Conservation (phyloP, 176 grass and related monocot genomes). For the Aegilops umbellulata region DNA sequence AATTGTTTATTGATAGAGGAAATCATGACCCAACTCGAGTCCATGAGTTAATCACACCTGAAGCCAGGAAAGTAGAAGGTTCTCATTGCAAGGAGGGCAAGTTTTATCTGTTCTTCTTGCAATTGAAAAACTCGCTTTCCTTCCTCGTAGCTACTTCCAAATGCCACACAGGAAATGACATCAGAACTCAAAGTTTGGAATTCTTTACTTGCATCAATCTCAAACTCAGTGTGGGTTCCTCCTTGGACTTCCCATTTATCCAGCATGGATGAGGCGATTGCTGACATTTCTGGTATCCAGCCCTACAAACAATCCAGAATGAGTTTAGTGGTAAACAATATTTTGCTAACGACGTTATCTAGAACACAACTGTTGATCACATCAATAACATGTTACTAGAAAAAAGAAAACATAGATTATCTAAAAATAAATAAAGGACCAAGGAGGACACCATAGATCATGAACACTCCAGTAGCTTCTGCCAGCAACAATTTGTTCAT, state of each 20-base stretch:
- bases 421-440: no score
- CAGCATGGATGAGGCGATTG: conserved; percentile 40
- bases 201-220: conserved; percentile 60
- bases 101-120: conserved; percentile 59
- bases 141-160: no score
- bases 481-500: not conserved
- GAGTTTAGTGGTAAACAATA: not conserved
- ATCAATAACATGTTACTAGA: not conserved
- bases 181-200: conserved; percentile 58
- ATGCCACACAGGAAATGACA: conserved; percentile 74
- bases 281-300: conserved; percentile 77
- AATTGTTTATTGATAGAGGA: not conserved
- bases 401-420: not conserved
- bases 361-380: not conserved
- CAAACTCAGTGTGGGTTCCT: conserved; percentile 46
- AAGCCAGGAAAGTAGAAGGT: conserved; percentile 79
- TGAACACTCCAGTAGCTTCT: not conserved
- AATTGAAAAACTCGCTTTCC: no score
- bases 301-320: conserved; percentile 30
- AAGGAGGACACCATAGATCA: not conserved
- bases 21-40: not conserved
- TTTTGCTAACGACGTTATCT: not conserved
- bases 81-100: conserved; percentile 63
- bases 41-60: conserved; percentile 38
- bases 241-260: conserved; percentile 57